Base-by-base conservation (phyloP, 2,329 filamentous ascomycete genomes). In the Diaporthe batatas region DNA sequence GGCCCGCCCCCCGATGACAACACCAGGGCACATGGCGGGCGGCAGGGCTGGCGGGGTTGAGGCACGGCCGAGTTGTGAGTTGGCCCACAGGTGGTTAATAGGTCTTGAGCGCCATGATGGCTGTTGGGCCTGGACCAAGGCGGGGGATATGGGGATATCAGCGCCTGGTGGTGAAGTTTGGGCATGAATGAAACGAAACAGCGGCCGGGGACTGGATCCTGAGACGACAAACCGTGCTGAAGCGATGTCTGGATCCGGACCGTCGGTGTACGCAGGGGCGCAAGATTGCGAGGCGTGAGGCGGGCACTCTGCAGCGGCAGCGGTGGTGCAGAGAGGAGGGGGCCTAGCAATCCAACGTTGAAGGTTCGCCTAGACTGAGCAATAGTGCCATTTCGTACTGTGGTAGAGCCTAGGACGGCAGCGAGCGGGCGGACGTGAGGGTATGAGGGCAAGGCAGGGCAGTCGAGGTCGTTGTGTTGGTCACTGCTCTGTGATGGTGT, bases 161-260 rank as follows among this genome's bases (percentile, higher is more conserved):
- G 62, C 21, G 23, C 23, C 6, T 49, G 29, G 62, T 18, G 44
- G 42, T 51, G 62, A 65, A 25, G 14, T 34, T 25, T 21, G 62
- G 34, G 62, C n/a, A 16, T 67, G 62, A 21, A 49, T 39, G 39
- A 67, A 67, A 67, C 47, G 47, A 67, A 67, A 67, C 62, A 67
- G 21, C 3, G 23, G 62, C 44, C 44, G 62, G 44, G 47, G 23
- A 6, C 51, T 34, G n/a, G 62, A 53, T 36, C 14, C 29, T 51
- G 62, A 65, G 62, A 67, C 62, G 32, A 51, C 62, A 67, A 53
- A 39, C 47, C 29, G 47, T 53, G 62, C 62, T 25, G 6, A 39
- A 53, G 5, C 39, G 47, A 49, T 18, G 29, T 21, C 47, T 47
- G 47, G 36, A 39, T 53, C n/a, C 44, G 34, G 62, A 39, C 21